Evolutionary conservation across 768 basidiomycete genomes (phyloP).

Genomic region (Boletus subcaerulescens): DNA sequence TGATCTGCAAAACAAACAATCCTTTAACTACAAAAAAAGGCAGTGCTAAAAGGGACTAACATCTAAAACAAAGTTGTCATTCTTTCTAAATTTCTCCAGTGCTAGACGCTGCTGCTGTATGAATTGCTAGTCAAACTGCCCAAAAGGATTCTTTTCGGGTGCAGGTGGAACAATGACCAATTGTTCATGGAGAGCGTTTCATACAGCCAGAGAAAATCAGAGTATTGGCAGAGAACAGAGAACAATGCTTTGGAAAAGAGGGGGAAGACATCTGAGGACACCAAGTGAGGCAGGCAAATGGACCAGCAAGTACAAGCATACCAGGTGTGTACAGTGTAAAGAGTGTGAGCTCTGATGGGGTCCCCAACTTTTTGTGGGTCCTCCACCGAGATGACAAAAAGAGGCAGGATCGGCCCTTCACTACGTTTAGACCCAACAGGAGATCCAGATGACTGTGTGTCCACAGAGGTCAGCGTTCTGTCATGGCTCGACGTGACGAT

Average conservation of each 20-base stretch:
- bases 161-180: conserved; percentile 93
- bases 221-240: conserved; percentile 92
- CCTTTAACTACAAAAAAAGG: neutral
- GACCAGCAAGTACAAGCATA: conserved; percentile 32
- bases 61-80: conserved; percentile 87
- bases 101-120: conserved; percentile 81
- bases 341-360: conserved; percentile 88
- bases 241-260: conserved; percentile 78
- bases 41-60: conserved; percentile 44
- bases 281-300: neutral
- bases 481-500: neutral
- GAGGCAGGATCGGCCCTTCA: conserved; percentile 55
- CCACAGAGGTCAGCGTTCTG: neutral
- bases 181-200: conserved; percentile 87
- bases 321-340: conserved; percentile 93
- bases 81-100: conserved; percentile 90
- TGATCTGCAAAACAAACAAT: conserved; percentile 54
- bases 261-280: conserved; percentile 74
- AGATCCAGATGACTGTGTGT: conserved; percentile 14
- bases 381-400: conserved; percentile 87
- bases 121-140: conserved; percentile 90
- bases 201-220: conserved; percentile 96
- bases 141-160: conserved; percentile 93
- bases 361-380: conserved; percentile 98
- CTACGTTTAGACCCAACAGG: conserved; percentile 18